Evolutionary conservation across 441 rosid species (phyloP), one percentile per base, ranked within the genome.

Genomic region (Raphanus hybrid): DNA sequence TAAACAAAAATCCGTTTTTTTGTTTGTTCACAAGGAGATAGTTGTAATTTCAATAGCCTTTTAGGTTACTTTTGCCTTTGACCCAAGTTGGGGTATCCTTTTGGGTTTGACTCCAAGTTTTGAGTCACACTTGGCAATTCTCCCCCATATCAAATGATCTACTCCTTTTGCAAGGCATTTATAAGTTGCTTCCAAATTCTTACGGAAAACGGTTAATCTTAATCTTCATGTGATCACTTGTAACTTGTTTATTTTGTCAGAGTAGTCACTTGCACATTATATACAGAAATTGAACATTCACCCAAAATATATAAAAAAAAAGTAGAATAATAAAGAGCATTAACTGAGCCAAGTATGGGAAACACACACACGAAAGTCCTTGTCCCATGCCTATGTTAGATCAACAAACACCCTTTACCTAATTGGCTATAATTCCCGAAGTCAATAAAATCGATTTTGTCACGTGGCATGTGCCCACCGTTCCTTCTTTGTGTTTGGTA

Each of bases 321-420:
- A 29, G 34, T 29, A 29, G 34, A 67, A n/a, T 12, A 3, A 67
- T 3, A 26, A 26, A 12, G 43, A 58, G 55, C 73, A 66, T 59
- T 65, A 59, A 66, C 67, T n/a, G 11, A 18, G 73, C 9, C 3
- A 55, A 20, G 9, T 48, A 71, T 67, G 70, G 77, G 78, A 78
- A 78, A 67, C 50, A 50, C 64, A 50, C 64, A 50, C 39, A 67
- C 74, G 65, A 72, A 78, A 73, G 74, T 78, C 77, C 18, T 60
- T 57, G 27, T 59, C 73, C 73, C 73, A 71, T 78, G 76, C 57
- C 57, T 52, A 66, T 43, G 41, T 78, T 78, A 78, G 81, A 78
- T 78, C 37, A 78, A 73, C 81, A 27, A 67, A 67, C 69, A 65
- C 73, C 69, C 23, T 45, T 67, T 16, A 78, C 77, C 74, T 73